Base-by-base conservation (phyloP, 169 alveolate genomes). In the Sarcocystis neurona region DNA sequence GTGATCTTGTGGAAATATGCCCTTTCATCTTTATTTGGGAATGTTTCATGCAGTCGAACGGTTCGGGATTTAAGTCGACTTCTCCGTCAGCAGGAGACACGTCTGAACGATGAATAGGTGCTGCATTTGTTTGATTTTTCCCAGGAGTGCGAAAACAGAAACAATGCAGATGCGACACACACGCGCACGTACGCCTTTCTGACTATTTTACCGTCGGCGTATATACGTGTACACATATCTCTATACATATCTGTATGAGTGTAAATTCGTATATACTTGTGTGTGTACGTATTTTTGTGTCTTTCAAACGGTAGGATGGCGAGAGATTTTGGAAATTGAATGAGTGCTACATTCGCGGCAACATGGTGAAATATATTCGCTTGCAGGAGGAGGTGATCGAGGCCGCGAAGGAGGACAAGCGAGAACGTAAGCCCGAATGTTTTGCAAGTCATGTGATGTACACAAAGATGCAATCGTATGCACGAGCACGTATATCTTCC, bases 301-400 rank as follows among this genome's bases (percentile, higher is more conserved):
- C 2, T n/a, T 63, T 58, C n/a, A 34, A 27, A 15, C 30, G 39
- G 48, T 60, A 89, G 84, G 94, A 92, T 34, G 94, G 94, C 12
- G 94, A 92, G 60, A 87, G 93, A 44, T 92, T 92, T 74, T 92
- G 94, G 94, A 89, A 89, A 89, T 50, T 92, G 37, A 84, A 88
- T 27, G 93, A 89, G 91, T 72, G 89, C 88, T 87, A 85, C 66
- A 89, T 92, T 6, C 84, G 94, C 4, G 94, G 94, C 80, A 92
- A 92, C 88, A 90, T 85, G 90, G 66, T 92, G 89, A 92, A 92
- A 84, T 92, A 92, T 84, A 74, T 89, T 0, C 92, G 94, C 46
- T 79, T 92, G 89, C 94, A 92, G 72, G 94, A 92, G 34, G 93
- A 90, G 85, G 93, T 92, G 68, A 79, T 92, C 39, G 93, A 86